phyloP scores from a whole-genome alignment of 2,329 filamentous ascomycete species.

The Fusarium pininemorale region DNA sequence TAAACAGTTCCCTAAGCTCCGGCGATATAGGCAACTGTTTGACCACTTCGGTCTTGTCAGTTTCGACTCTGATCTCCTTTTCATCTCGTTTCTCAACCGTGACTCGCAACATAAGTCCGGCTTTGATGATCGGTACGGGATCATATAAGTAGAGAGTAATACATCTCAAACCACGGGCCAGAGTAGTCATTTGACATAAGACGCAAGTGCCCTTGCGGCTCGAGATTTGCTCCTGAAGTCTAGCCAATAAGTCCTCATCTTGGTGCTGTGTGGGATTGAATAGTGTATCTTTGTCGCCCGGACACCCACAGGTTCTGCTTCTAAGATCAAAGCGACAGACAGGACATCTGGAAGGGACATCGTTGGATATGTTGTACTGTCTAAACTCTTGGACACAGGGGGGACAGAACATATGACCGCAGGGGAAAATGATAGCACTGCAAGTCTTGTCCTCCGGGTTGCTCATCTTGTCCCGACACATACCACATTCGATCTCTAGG shows the following conservation, averaged over 20 bases:
- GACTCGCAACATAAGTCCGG: not conserved
- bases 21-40: not conserved
- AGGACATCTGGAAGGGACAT: not conserved
- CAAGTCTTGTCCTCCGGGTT: not conserved
- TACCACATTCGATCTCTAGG: not conserved
- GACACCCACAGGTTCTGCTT: not conserved
- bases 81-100: not conserved
- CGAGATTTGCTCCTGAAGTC: not conserved
- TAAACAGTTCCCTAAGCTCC: not conserved
- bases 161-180: not conserved
- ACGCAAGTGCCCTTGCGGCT: not conserved
- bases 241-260: not conserved
- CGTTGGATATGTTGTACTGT: rapidly evolving
- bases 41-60: not conserved
- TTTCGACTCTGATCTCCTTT: rapidly evolving
- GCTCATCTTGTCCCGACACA: slow-evolving; percentile 5
- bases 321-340: not conserved
- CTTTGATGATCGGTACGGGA: not conserved
- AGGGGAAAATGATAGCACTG: not conserved
- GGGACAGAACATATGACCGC: slow-evolving; percentile 17
- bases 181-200: not conserved
- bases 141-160: not conserved
- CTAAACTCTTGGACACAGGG: not conserved
- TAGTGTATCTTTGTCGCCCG: not conserved
- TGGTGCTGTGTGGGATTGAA: not conserved